Base-by-base conservation (phyloP, 1,284 basidiomycete genomes). In the Tilletia setariae region DNA sequence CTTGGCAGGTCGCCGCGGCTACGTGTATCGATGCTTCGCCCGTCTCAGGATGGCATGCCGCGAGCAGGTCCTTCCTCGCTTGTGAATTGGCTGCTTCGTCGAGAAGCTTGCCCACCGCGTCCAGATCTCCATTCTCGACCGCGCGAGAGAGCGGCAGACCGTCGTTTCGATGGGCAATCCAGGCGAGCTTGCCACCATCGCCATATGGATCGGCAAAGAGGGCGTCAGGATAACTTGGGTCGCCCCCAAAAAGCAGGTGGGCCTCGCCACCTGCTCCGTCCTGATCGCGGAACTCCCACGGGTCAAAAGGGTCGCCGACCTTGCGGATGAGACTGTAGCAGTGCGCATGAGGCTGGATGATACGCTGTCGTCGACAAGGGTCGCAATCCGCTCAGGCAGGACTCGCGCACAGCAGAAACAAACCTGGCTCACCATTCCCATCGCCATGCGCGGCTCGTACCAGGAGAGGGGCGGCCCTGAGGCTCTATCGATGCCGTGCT, bases 301-400 rank as follows among this genome's bases (percentile, higher is more conserved):
- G 56, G 56, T 59, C 56, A 23, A 11, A 59, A 19, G 56, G 56
- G 21, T 59, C 56, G 4, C 6, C 4, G 56, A 59, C 56, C 25
- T 59, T 59, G 6, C 56, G 56, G 56, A 59, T 59, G n/a, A 7
- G 4, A 16, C 46, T 23, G 21, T 59, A 59, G 56, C 56, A 21
- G 19, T 59, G 56, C 15, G 56, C 56, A 59, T 59, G 56, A 16
- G 56, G 56, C 21, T 59, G 56, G 19, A 59, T 59, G 6, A 59
- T 59, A 11, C 25, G 56, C 56, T 59, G 19, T 44, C 9, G 19
- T 9, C 9, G 43, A 19, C 9, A 44, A 19, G 43, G 43, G 43
- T 44, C 9, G 11, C 9, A 44, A 44, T n/a, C n/a, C n/a, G 43
- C 9, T 9, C 43, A 44, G 43, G 19, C 43, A 44, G 43, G 19